Percentiles rank a stretch among this genome's conserved stretches.
phyloP scores from a whole-genome alignment of 306 rosid genomes.

The Cucurbita ficifolia region DNA sequence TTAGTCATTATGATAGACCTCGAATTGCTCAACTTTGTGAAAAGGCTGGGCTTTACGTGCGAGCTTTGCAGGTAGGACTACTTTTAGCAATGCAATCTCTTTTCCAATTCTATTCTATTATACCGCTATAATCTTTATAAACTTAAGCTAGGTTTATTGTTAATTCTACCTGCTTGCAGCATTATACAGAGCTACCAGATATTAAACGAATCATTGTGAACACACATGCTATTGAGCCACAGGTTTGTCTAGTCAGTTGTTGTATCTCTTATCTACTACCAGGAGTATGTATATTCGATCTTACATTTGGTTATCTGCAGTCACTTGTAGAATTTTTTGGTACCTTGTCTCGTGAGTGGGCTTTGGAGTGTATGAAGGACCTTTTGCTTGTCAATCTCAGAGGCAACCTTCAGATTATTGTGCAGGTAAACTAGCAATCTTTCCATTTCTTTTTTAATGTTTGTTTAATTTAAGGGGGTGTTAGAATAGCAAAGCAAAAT shows the following conservation, averaged over 20 bases:
- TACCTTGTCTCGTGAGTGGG: conserved; percentile 91
- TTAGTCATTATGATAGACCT: conserved; percentile 96
- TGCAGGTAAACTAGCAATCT: conserved; percentile 42
- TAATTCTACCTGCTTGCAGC: conserved; percentile 47
- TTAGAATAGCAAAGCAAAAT: not conserved
- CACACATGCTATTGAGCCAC: conserved; percentile 98
- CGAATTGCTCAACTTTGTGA: conserved; percentile 94
- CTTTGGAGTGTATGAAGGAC: conserved; percentile 97
- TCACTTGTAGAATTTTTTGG: conserved; percentile 96
- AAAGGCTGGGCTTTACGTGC: conserved; percentile 88
- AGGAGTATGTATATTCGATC: conserved; percentile 6
- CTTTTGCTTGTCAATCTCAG: conserved; percentile 90
- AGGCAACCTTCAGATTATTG: conserved; percentile 96
- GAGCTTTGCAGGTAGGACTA: conserved; percentile 81
- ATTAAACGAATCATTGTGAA: conserved; percentile 91
- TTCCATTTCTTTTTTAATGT: not conserved
- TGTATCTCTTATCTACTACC: conserved; percentile 7
- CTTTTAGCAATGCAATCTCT: conserved; percentile 7
- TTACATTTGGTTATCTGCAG: conserved; percentile 30
- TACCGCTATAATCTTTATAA: not conserved
- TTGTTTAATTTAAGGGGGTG: not conserved
- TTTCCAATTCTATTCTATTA: not conserved
- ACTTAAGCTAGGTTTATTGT: not conserved
- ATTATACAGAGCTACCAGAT: conserved; percentile 95
- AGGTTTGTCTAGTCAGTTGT: conserved; percentile 38